These are phyloP conservation scores for Lanzia echinophila DNA, from an alignment of 2,329 filamentous ascomycete genomes.

Conservation along the genomic window DNA sequence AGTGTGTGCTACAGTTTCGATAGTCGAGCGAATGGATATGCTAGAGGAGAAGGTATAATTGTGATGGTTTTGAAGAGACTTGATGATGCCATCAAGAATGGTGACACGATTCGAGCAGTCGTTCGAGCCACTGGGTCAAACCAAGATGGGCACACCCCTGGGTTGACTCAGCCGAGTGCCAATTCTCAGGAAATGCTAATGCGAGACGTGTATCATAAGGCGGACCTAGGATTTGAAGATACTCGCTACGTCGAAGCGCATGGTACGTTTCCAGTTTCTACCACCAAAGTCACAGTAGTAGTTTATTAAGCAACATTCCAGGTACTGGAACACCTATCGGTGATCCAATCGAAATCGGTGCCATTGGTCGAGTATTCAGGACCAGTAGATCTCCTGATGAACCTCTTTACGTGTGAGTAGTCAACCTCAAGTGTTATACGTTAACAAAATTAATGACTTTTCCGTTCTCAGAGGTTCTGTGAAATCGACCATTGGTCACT, in stretches of 20 bases:
- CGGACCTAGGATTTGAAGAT: background rate
- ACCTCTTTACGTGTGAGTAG: background rate
- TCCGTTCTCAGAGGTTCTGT: slow-evolving; percentile 13
- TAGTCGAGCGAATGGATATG: slow-evolving; percentile 53
- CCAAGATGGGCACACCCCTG: slow-evolving; percentile 47
- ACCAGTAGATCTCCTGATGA: background rate
- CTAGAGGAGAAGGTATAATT: slow-evolving; percentile 53
- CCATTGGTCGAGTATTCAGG: slow-evolving; percentile 1
- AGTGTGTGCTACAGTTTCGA: slow-evolving; percentile 48
- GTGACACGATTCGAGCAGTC: slow-evolving; percentile 50
- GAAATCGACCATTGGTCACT: slow-evolving; percentile 23
- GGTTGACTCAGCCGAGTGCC: slow-evolving; percentile 47
- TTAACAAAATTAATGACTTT: no score
- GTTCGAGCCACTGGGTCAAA: slow-evolving; percentile 47
- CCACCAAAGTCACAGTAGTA: no score
- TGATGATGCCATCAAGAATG: slow-evolving; percentile 48
- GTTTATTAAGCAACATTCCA: no score
- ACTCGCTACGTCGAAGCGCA: slow-evolving; percentile 11
- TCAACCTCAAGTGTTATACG: no score
- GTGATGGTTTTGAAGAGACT: slow-evolving; percentile 52
- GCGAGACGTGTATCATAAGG: slow-evolving; percentile 1
- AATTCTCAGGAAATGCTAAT: slow-evolving; percentile 32
- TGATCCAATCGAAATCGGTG: background rate
- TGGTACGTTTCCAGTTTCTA: slow-evolving; percentile 5
- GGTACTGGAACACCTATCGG: background rate